Evolutionary conservation across 768 basidiomycete genomes (phyloP).

Genomic region (Dioszegia aurantiaca): DNA sequence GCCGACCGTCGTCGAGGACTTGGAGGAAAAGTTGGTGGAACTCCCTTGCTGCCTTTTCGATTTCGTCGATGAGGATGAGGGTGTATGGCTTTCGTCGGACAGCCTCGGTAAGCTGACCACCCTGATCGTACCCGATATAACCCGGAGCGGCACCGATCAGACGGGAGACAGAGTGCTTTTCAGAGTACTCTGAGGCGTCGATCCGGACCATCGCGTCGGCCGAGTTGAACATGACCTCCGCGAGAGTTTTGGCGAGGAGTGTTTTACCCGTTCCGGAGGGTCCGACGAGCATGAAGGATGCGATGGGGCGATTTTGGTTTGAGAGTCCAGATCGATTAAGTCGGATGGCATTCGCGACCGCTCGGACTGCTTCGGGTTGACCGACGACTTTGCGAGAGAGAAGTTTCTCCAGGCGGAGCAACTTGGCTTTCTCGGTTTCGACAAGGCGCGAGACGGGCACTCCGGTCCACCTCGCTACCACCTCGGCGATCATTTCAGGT

Average conservation of each 20-base stretch:
- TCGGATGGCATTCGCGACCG: slow-evolving; percentile 53
- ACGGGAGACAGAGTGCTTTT: slow-evolving; percentile 51
- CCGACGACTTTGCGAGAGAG: slow-evolving; percentile 61
- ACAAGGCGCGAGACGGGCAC: slow-evolving; percentile 79
- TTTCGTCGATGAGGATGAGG: slow-evolving; percentile 53
- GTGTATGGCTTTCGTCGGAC: slow-evolving; percentile 51
- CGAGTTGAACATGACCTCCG: slow-evolving; percentile 53
- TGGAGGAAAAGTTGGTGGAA: slow-evolving; percentile 55
- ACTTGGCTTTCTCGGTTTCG: slow-evolving; percentile 50
- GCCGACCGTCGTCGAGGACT: slow-evolving; percentile 55
- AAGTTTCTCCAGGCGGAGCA: slow-evolving; percentile 52
- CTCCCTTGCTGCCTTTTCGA: slow-evolving; percentile 55
- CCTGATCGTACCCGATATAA: slow-evolving; percentile 51
- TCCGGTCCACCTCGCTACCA: slow-evolving; percentile 87
- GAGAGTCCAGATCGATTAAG: slow-evolving; percentile 51
- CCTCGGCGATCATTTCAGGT: slow-evolving; percentile 86
- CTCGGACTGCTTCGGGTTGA: slow-evolving; percentile 66
- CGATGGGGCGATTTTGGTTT: slow-evolving; percentile 52
- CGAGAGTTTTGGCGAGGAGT: slow-evolving; percentile 51
- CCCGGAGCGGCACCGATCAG: slow-evolving; percentile 52
- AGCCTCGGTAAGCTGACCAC: slow-evolving; percentile 53
- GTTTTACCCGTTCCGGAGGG: slow-evolving; percentile 53
- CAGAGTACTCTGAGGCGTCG: slow-evolving; percentile 67
- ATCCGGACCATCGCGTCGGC: slow-evolving; percentile 52
- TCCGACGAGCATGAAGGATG: slow-evolving; percentile 51